These are phyloP conservation scores for Entomortierella beljakovae DNA, from an alignment of 192 early-diverging fungal genomes.

Conservation along the genomic window DNA sequence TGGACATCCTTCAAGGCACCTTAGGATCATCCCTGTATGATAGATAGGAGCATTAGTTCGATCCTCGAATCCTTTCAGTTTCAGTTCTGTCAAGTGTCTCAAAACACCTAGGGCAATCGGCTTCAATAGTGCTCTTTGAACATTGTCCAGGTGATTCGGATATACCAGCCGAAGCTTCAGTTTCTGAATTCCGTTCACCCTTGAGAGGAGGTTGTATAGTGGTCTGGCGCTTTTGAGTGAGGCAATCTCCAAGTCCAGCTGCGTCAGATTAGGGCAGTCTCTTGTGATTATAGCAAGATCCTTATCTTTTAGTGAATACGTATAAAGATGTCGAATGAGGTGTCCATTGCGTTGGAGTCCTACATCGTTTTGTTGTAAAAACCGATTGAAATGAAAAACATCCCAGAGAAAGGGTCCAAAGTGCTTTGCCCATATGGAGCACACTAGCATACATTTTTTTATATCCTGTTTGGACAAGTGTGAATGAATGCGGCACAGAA, in stretches of 20 bases:
- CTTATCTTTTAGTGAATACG: slow-evolving; percentile 6
- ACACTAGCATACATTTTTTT: slow-evolving; percentile 21
- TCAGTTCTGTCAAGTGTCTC: slow-evolving; percentile 10
- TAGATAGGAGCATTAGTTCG: slow-evolving; percentile 4
- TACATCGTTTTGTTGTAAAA: background rate
- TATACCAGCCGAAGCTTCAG: background rate
- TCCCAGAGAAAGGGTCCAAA: slow-evolving; percentile 36
- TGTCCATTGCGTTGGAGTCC: slow-evolving; percentile 3
- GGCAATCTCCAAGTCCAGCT: background rate
- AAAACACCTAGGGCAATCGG: slow-evolving; percentile 10
- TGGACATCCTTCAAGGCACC: slow-evolving; percentile 12
- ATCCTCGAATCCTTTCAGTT: background rate
- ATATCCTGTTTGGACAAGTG: slow-evolving; percentile 7
- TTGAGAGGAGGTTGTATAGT: background rate
- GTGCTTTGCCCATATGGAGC: slow-evolving; percentile 8
- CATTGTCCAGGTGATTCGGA: background rate
- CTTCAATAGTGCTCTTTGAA: slow-evolving; percentile 1
- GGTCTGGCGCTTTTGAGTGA: background rate
- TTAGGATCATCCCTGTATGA: slow-evolving; percentile 14
- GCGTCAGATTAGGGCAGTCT: background rate
- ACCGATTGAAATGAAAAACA: slow-evolving; percentile 5
- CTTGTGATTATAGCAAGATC: slow-evolving; percentile 3
- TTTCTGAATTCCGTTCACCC: background rate
- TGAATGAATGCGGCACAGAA: slow-evolving; percentile 3
- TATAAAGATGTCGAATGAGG: slow-evolving; percentile 6